Percentiles rank a stretch among this genome's conserved stretches.
Conservation (phyloP, 257 asterid genomes). For the Salvia rosmarinus region DNA sequence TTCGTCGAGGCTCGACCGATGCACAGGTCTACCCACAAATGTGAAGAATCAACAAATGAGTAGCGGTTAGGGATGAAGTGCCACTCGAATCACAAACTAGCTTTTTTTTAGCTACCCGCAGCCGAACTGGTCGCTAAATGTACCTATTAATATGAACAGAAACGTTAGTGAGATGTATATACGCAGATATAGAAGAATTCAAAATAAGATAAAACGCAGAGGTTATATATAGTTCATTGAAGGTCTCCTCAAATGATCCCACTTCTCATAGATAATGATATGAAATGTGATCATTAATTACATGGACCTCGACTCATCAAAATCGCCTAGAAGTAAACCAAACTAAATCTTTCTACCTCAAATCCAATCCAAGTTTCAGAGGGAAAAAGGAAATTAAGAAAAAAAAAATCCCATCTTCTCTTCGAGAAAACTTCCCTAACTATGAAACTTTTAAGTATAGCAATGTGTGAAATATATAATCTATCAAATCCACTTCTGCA, state of each 20-base stretch:
- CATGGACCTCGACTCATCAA: neutral
- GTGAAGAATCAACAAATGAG: too few relatives aligned
- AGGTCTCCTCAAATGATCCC: constrained; percentile 3
- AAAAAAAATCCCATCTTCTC: neutral
- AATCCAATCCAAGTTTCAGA: neutral
- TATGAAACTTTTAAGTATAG: neutral
- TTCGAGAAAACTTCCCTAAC: neutral
- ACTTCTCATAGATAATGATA: constrained; percentile 4
- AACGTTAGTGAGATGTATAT: too few relatives aligned
- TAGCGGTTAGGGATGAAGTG: too few relatives aligned
- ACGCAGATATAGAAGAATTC: neutral
- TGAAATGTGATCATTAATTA: constrained; percentile 22
- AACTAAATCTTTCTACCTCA: constrained; percentile 8
- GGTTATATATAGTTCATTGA: neutral
- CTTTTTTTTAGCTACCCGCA: too few relatives aligned
- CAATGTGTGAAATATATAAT: constrained; percentile 6
- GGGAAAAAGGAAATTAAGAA: neutral
- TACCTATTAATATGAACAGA: too few relatives aligned
- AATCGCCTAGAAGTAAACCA: neutral
- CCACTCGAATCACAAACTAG: too few relatives aligned
- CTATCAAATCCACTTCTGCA: constrained; percentile 22
- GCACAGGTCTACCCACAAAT: too few relatives aligned
- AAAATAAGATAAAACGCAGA: neutral
- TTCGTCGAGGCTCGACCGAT: too few relatives aligned
- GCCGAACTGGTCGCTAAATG: too few relatives aligned